Conservation (phyloP, 352 stramenopile species). For the Pythium coloratum region DNA sequence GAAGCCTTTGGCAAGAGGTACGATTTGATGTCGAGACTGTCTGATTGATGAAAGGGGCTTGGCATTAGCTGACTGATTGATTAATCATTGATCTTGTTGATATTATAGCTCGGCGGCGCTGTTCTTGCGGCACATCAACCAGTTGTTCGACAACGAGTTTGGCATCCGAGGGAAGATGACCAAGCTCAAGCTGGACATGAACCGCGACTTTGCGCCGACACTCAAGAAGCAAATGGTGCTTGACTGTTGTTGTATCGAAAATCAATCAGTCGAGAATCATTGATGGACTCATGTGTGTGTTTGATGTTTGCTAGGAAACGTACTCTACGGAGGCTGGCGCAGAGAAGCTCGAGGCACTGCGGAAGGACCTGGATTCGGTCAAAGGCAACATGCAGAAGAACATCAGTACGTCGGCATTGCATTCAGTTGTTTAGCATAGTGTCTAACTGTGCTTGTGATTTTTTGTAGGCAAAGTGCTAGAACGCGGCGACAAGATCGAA, state of each 20-base stretch:
- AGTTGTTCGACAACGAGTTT: conserved; percentile 85
- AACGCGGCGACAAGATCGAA: conserved; percentile 88
- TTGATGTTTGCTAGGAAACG: conserved; percentile 45
- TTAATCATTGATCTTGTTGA: neutral
- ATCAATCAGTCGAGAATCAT: neutral
- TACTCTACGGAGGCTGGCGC: conserved; percentile 73
- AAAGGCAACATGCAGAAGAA: conserved; percentile 83
- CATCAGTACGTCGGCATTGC: conserved; percentile 48
- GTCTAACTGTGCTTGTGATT: neutral
- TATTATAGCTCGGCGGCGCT: conserved; percentile 60
- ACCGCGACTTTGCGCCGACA: conserved; percentile 78
- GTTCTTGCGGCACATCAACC: conserved; percentile 86
- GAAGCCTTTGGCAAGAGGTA: conserved; percentile 79
- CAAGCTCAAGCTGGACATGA: conserved; percentile 88
- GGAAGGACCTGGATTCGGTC: conserved; percentile 80
- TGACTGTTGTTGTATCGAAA: no score
- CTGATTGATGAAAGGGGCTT: neutral
- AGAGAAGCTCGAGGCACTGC: conserved; percentile 78
- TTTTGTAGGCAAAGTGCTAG: conserved; percentile 69
- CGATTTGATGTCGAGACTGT: no score
- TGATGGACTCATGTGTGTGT: conserved; percentile 7
- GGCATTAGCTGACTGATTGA: conserved; percentile 4
- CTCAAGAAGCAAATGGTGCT: conserved; percentile 85
- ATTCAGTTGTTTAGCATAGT: neutral
- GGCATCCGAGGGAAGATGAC: conserved; percentile 85